Evolutionary conservation across 2,329 filamentous ascomycete species (phyloP), one percentile per base, ranked within the genome.

Genomic region (Scytalidium lignicola): DNA sequence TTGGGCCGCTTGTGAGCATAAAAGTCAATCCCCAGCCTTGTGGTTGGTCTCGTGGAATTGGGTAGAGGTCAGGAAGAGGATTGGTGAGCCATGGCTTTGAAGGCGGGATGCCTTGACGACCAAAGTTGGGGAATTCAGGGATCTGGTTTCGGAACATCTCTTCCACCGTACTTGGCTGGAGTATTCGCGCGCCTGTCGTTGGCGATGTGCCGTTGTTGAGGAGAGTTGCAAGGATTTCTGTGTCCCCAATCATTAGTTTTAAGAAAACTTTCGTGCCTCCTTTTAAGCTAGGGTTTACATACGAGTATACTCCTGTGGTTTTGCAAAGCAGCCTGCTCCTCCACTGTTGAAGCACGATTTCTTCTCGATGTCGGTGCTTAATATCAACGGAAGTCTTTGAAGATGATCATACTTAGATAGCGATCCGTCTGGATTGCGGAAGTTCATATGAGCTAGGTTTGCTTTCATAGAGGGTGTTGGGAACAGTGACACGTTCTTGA

Each of bases 91-190:
- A 65, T 0, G 72, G 71, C 55, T 79, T 78, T 1, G 74, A 65
- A 1, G 70, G 69, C 0, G 71, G 62, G 2, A 78, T 67, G 3
- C 60, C 58, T 50, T 69, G 66, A 1, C 74, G 68, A 1, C 70
- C 69, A 49, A 77, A 80, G 51, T 81, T 59, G 1, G 78, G 78
- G 42, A 76, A 72, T 1, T 74, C 51, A 0, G 75, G 70, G 45
- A 83, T 74, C 53, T 82, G 81, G 60, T 87, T 86, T 50, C 69
- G 69, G 62, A 81, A 86, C 78, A 87, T 83, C 23, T 75, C 65
- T 15, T 82, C 72, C 0, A 87, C 75, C 0, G 81, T 84, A 21
- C 72, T 68, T n/a, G 73, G 68, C n/a, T 69, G 65, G 6, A 88
- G 70, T 22, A 88, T 73, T 46, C 70, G 68, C 0, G 63, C 62